Evolutionary conservation across 495 filamentous ascomycete species (phyloP), one percentile per base, ranked within the genome.

Genomic region (Amniculicola lignicola): DNA sequence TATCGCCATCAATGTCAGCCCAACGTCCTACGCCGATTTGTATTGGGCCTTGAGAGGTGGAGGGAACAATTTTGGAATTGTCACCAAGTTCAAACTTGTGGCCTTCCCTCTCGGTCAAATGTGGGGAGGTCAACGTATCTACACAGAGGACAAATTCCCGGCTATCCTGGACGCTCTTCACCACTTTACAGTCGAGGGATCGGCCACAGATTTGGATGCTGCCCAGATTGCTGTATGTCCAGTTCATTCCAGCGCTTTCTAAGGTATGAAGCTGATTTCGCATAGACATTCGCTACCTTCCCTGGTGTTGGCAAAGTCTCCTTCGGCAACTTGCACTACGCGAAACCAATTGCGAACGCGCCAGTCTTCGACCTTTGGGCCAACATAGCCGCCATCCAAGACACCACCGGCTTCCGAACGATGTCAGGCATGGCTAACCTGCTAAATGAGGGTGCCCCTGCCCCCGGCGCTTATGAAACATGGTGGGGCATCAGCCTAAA

Each of bases 1-100:
- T 21, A 78, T 71, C 19, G 71, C 81, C 61, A 70, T 78, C 22
- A 72, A 74, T 44, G 78, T 74, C 4, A 50, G 31, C 21, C 12
- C 14, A 16, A 27, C 16, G 15, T 74, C 69, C 28, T 63, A 66
- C 14, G 63, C 70, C 16, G 65, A 70, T 33, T 59, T 72, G 18
- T 67, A 62, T 54, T 49, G 54, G 33, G 65, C 67, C 2, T 43
- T 72, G 9, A 69, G 68, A 46, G 69, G 68, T 2, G 53, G 53
- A 11, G 37, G 53, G 15, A 64, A 58, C 41, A 67, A 76, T 43
- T 73, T 79, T 44, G 76, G 72, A 11, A 66, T 79, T 42, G 72
- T 78, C 43, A 79, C 76, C 24, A 68, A 67, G 7, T 76, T 75
- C 48, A 70, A 72, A 37, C 53, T 78, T 2, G 63, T 61, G 22